Evolutionary conservation across 129 eudicot species (phyloP).

Genomic region (Ambrosia artemisiifolia): DNA sequence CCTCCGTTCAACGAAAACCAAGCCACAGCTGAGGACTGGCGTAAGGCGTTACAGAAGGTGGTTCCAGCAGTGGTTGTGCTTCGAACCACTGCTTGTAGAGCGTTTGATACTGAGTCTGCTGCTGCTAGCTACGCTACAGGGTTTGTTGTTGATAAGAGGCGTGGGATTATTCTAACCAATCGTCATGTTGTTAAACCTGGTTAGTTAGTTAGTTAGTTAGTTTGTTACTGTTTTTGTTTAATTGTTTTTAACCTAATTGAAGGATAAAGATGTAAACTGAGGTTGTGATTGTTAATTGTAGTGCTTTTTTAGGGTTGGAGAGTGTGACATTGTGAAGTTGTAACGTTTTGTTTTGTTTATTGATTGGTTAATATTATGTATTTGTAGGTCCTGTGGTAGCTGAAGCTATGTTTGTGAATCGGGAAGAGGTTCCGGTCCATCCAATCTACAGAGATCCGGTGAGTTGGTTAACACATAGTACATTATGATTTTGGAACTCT

Average conservation of each 20-base stretch:
- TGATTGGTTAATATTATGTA: background rate
- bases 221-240: too few relatives aligned
- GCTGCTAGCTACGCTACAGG: constrained; percentile 96
- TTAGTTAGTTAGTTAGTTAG: constrained; percentile 7
- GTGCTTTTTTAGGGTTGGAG: background rate
- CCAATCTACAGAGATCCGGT: constrained; percentile 91
- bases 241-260: too few relatives aligned
- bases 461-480: constrained; percentile 24
- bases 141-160: constrained; percentile 80
- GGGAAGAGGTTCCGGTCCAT: constrained; percentile 86
- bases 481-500: background rate
- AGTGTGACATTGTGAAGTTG: background rate
- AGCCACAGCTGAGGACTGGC: constrained; percentile 94
- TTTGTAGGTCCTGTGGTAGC: constrained; percentile 88
- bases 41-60: constrained; percentile 76
- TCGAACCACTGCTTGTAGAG: constrained; percentile 85
- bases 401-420: constrained; percentile 94
- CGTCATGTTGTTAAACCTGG: constrained; percentile 97
- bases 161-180: constrained; percentile 93
- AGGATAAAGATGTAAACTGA: too few relatives aligned
- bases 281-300: background rate
- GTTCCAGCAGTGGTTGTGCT: constrained; percentile 98
- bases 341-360: background rate
- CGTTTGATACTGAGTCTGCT: constrained; percentile 93
- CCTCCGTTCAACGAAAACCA: constrained; percentile 67